Conservation (phyloP, 2,329 filamentous ascomycete genomes). For the Paecilomyces dactylethromorphus region DNA sequence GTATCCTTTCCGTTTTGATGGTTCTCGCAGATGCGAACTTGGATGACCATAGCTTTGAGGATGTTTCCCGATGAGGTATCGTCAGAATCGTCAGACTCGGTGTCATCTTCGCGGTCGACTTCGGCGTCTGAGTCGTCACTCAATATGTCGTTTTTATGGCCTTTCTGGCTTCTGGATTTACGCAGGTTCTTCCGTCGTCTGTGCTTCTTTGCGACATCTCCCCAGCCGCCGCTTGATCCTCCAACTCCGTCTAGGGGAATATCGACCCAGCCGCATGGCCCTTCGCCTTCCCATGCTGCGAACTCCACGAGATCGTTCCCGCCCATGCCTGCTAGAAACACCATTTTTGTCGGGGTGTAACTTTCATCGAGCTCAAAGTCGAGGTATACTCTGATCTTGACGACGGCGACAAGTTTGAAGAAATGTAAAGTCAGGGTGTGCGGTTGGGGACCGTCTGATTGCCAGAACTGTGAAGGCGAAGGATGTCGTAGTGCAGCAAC, state of each 20-base stretch:
- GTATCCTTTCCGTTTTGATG: constrained; percentile 99
- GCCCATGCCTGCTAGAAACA: constrained; percentile 81
- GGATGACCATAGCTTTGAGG: constrained; percentile 80
- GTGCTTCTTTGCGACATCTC: constrained; percentile 2
- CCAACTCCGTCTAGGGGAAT: constrained; percentile 53
- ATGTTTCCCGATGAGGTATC: constrained; percentile 58
- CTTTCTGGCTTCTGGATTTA: constrained; percentile 12
- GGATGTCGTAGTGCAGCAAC: constrained; percentile 54
- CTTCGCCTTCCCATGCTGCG: constrained; percentile 68
- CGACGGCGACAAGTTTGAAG: constrained; percentile 47
- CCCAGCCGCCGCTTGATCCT: constrained; percentile 13
- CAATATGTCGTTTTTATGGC: constrained; percentile 4
- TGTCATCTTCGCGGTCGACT: constrained; percentile 20
- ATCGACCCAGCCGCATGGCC: constrained; percentile 85
- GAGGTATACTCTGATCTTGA: constrained; percentile 54
- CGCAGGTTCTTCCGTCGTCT: constrained; percentile 11
- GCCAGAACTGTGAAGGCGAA: constrained; percentile 55
- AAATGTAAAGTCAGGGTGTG: constrained; percentile 60
- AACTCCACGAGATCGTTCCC: constrained; percentile 90
- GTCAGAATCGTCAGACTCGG: constrained; percentile 17
- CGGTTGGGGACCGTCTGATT: constrained; percentile 60
- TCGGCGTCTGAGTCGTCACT: constrained; percentile 9
- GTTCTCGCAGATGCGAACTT: constrained; percentile 88
- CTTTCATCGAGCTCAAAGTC: constrained; percentile 92
- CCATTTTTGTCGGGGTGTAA: constrained; percentile 90